Conservation (phyloP, 164 flowering plant genomes). For the Macadamia integrifolia region DNA sequence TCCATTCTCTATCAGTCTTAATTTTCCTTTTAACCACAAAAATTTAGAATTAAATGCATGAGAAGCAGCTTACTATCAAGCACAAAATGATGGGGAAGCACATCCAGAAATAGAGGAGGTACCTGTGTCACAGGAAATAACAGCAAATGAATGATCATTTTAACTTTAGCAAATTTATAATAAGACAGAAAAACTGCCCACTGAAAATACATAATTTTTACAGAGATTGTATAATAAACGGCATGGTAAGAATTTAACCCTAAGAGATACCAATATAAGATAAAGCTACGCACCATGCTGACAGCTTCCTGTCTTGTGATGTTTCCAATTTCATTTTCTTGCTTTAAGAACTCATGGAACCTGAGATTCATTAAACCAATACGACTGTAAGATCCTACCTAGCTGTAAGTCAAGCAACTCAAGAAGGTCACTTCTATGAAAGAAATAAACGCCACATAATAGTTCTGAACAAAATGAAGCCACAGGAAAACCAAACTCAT, state of each 20-base stretch:
- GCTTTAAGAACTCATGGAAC: constrained; percentile 93
- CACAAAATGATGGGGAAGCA: constrained; percentile 68
- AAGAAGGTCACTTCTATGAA: neutral
- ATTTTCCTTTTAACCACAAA: neutral
- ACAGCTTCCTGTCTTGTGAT: constrained; percentile 99
- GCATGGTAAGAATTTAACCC: constrained; percentile 1
- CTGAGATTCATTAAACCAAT: constrained; percentile 31
- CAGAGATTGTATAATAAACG: neutral
- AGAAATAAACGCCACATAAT: neutral
- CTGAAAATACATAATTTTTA: neutral
- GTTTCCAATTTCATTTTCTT: constrained; percentile 94
- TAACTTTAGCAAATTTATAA: neutral
- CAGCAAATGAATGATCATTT: neutral
- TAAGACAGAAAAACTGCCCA: neutral
- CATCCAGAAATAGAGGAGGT: constrained; percentile 93
- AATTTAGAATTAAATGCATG: neutral
- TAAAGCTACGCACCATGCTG: constrained; percentile 71
- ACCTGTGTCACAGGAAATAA: constrained; percentile 49
- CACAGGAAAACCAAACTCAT: too few species aligned
- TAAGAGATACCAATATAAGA: constrained; percentile 3
- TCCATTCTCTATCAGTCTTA: neutral
- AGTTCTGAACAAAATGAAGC: neutral
- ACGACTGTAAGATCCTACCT: neutral
- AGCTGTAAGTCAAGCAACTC: neutral
- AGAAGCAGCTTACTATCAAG: constrained; percentile 78